phyloP scores from a whole-genome alignment of 176 grass and related monocot genomes.

The Carex cristatella region DNA sequence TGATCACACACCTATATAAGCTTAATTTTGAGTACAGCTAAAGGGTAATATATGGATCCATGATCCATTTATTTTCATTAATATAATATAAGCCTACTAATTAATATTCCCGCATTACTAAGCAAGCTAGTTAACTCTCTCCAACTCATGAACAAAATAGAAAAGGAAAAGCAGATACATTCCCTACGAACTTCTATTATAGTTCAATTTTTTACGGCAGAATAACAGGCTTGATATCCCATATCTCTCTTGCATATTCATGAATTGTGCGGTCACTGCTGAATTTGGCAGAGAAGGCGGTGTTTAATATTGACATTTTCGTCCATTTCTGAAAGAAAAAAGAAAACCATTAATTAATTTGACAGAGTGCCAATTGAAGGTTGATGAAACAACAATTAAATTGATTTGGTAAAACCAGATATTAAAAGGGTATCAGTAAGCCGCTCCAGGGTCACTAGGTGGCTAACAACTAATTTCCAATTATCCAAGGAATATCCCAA shows the following conservation, averaged over 20 bases:
- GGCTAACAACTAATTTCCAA: background rate
- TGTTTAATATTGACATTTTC: slow-evolving; percentile 89
- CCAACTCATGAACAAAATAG: background rate
- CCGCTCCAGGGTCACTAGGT: background rate
- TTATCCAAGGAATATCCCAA: background rate
- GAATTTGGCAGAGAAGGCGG: slow-evolving; percentile 73
- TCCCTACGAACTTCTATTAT: background rate
- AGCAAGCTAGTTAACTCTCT: background rate
- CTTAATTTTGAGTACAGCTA: background rate
- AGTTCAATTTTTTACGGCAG: slow-evolving; percentile 34
- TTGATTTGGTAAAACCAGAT: background rate
- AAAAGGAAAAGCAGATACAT: background rate
- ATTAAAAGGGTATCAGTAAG: background rate
- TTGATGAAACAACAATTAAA: background rate
- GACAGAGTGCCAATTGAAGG: no score
- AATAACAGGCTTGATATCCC: slow-evolving; percentile 55
- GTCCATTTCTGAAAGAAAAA: slow-evolving; percentile 65
- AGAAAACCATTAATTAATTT: background rate
- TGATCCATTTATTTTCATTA: slow-evolving; percentile 14
- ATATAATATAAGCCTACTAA: background rate
- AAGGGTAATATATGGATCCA: slow-evolving; percentile 7
- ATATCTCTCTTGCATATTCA: slow-evolving; percentile 87
- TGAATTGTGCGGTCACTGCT: slow-evolving; percentile 93
- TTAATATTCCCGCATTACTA: background rate
- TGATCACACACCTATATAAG: background rate